Conservation (phyloP, 1,284 basidiomycete genomes). For the Gomphus sp. region DNA sequence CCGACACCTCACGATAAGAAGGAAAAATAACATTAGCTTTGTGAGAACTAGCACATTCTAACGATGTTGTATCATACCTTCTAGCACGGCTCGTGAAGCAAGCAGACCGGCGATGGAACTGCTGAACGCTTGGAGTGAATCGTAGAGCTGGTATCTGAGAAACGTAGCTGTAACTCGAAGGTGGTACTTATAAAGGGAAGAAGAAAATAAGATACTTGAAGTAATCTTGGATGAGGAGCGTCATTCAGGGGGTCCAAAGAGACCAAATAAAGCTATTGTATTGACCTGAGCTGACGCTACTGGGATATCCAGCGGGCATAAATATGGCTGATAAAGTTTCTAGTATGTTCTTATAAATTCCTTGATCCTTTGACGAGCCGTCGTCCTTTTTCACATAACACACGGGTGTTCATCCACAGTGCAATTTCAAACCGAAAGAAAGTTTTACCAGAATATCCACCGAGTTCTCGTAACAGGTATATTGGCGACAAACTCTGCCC, state of each 20-base stretch:
- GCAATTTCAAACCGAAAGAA: not conserved
- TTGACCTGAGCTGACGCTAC: slow-evolving; percentile 48
- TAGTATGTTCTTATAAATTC: not conserved
- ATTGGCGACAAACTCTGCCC: slow-evolving; percentile 1
- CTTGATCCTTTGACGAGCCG: not conserved
- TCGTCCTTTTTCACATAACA: not conserved
- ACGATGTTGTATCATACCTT: slow-evolving; percentile 35
- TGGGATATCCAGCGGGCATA: slow-evolving; percentile 51
- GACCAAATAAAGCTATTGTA: not conserved
- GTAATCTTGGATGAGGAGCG: slow-evolving; percentile 19
- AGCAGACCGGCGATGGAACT: slow-evolving; percentile 54
- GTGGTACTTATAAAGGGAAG: not conserved
- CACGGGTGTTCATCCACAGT: not conserved
- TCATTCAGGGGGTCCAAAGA: slow-evolving; percentile 11
- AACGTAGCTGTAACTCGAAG: not conserved
- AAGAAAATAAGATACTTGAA: slow-evolving; percentile 18
- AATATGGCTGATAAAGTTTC: slow-evolving; percentile 39
- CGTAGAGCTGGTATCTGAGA: slow-evolving; percentile 50
- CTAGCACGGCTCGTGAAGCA: slow-evolving; percentile 57
- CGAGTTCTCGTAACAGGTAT: not conserved
- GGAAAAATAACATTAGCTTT: too few species aligned
- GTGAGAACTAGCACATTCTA: too few species aligned
- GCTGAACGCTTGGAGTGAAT: slow-evolving; percentile 60
- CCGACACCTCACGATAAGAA: too few species aligned
- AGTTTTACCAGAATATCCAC: not conserved